Evolutionary conservation across 345 rosid species (phyloP), one percentile per base, ranked within the genome.

Genomic region (Rubroshorea leprosula): DNA sequence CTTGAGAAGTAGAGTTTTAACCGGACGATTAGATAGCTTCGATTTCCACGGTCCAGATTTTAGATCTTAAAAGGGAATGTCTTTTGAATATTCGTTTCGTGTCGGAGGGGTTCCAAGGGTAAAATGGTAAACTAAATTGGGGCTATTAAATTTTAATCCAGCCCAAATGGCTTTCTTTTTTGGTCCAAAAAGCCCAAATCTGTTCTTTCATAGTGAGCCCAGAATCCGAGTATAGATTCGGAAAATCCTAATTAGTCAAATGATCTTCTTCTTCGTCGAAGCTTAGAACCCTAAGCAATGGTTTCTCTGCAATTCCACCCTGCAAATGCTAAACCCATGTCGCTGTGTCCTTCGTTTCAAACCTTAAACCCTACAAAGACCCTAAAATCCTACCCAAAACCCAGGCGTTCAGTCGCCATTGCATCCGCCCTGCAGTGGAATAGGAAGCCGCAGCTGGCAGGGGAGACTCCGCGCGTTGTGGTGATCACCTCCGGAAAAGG

Each of bases 401-500:
- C 56, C 64, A 54, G 21, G 53, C 61, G 55, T 35, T 13, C 44
- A 56, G 47, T 38, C 49, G 24, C 68, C 23, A 60, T 83, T 29
- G 79, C 64, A 23, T 84, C 91, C 39, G 84, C 84, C 48, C 96
- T 92, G n/a, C 99, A 89, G 45, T 89, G 85, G 76, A 93, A 89
- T 67, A 74, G 97, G 6, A 89, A 86, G 71, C 99, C 99, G 3
- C 79, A 93, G 57, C 70, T 93, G 44, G 80, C 99, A 59, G 99
- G 99, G 15, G 89, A 89, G 20, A 89, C 96, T 16, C 97, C 96
- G 9, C 88, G 99, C 1, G 91, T 93, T 19, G 95, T 86, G n/a
- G 99, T 93, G 5, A 93, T 93, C 57, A 93, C 97, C 57, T 93
- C 99, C 50, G 99, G 99, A 1, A 93, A 93, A 76, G 99, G 96